Percentiles rank a stretch among this genome's conserved stretches.
These are phyloP conservation scores for Solanum verrucosum DNA, from an alignment of 257 asterid genomes.

Conservation along the genomic window DNA sequence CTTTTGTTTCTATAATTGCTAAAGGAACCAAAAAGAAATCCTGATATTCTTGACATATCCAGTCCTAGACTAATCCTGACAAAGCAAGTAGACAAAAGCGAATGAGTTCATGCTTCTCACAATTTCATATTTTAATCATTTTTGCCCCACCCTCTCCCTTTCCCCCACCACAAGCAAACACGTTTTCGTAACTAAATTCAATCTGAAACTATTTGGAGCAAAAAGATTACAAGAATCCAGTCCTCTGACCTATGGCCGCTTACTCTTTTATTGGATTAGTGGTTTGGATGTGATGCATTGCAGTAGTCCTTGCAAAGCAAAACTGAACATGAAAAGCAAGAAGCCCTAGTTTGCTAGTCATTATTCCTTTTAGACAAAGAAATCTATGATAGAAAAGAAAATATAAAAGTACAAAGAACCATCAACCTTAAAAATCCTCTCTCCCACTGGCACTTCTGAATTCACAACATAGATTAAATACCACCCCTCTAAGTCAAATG, in stretches of 20 bases:
- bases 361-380: background rate
- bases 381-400: background rate
- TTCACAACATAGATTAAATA: background rate
- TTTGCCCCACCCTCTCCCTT: background rate
- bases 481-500: background rate
- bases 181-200: background rate
- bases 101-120: background rate
- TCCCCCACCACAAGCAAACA: background rate
- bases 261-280: background rate
- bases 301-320: background rate
- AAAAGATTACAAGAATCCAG: background rate
- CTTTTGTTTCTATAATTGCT: background rate
- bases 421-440: background rate
- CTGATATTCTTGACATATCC: background rate
- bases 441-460: background rate
- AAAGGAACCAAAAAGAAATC: background rate
- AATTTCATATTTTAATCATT: background rate
- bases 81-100: background rate
- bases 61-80: background rate
- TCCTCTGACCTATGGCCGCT: background rate
- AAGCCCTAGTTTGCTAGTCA: background rate
- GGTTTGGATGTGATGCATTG: background rate
- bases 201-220: background rate
- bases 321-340: background rate
- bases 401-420: background rate